Evolutionary conservation across 345 rosid genomes (phyloP).

Genomic region (Mercurialis annua): DNA sequence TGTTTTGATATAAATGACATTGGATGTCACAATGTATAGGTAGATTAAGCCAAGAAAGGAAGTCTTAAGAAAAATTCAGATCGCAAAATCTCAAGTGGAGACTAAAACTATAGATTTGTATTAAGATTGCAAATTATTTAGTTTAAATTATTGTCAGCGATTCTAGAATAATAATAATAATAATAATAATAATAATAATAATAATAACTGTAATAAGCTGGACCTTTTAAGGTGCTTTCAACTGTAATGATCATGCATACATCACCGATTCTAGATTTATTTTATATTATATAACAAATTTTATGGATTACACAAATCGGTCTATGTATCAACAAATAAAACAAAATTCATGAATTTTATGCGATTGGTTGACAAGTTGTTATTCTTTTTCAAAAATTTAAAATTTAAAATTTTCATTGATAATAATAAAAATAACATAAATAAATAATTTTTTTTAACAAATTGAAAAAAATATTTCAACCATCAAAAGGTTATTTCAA

Average conservation of each 20-base stretch:
- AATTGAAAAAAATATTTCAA: no score
- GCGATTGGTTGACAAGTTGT: background rate
- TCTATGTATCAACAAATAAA: background rate
- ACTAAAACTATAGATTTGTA: background rate
- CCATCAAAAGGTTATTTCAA: no score
- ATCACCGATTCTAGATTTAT: background rate
- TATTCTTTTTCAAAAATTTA: no score
- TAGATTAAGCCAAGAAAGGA: background rate
- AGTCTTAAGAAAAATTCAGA: slow-evolving; percentile 5
- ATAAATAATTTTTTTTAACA: no score
- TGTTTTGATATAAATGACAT: no score
- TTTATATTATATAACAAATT: background rate
- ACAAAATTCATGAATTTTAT: background rate
- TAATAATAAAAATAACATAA: no score
- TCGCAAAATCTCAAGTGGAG: slow-evolving; percentile 1
- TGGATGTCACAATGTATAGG: no score
- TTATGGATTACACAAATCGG: background rate
- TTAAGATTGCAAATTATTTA: background rate
- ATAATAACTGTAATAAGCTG: no score
- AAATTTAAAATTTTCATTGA: no score
- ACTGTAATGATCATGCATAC: background rate
- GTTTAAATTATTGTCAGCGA: background rate
- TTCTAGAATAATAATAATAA: no score
- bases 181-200: no score
- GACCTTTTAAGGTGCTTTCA: background rate